Evolutionary conservation across 345 rosid genomes (phyloP).

Genomic region (Populus nigra): DNA sequence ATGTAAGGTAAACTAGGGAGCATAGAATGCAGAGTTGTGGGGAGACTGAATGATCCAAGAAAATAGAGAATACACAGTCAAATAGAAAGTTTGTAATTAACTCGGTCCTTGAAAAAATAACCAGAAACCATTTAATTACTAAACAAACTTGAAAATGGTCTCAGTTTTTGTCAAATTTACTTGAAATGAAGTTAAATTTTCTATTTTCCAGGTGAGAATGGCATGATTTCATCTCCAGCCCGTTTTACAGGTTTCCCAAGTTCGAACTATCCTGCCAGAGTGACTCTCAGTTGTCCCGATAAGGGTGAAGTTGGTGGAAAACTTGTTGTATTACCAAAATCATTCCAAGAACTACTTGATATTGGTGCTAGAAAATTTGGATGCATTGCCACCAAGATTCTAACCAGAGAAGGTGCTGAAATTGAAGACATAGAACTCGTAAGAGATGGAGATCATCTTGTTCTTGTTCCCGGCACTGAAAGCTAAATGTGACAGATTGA

Average conservation of each 20-base stretch:
- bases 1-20: not conserved
- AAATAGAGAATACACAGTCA: not conserved
- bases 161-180: not conserved
- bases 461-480: slow-evolving; percentile 30
- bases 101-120: not conserved
- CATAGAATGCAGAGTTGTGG: not conserved
- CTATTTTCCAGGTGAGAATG: slow-evolving; percentile 38
- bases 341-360: slow-evolving; percentile 55
- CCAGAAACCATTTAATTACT: not conserved
- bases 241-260: slow-evolving; percentile 9
- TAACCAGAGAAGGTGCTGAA: slow-evolving; percentile 62
- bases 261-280: slow-evolving; percentile 40
- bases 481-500: not conserved
- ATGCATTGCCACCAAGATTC: slow-evolving; percentile 43
- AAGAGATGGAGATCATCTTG: slow-evolving; percentile 78
- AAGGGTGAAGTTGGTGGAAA: slow-evolving; percentile 42
- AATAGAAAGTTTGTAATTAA: not conserved
- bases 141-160: not conserved
- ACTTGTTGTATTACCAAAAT: slow-evolving; percentile 54
- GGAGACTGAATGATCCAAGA: not conserved
- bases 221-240: slow-evolving; percentile 8
- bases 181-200: not conserved
- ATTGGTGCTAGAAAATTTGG: slow-evolving; percentile 53
- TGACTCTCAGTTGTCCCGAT: slow-evolving; percentile 56
- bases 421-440: slow-evolving; percentile 65